Base-by-base conservation (phyloP, 2,329 filamentous ascomycete species). In the Ascosphaera apis region DNA sequence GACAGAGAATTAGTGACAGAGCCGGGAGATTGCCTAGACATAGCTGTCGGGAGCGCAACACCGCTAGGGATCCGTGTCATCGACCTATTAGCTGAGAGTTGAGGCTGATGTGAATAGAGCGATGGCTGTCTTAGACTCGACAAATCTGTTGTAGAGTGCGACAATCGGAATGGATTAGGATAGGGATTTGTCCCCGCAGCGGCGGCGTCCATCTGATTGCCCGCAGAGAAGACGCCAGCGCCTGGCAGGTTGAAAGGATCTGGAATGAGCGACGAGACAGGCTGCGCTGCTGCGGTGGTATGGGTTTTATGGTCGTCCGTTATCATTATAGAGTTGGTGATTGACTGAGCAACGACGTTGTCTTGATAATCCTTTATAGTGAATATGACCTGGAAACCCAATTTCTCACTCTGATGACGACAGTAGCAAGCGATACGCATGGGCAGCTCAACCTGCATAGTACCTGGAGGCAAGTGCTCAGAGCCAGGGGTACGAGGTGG, bases 381-480 rank as follows among this genome's bases (percentile, higher is more conserved):
- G 55, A 95, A 91, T 42, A 98, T 91, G 47, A 95, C 83, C 47
- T 67, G 67, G 56, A 93, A 98, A 1, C 86, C 86, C 44, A 76
- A 63, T 59, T 95, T 95, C 57, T 95, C 88, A 40, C 77, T 73
- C 47, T 95, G 86, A 51, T 98, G 86, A 15, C 86, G 73, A 56
- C 86, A 95, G 56, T 95, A 98, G 53, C 86, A 98, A 16, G 84
- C 82, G 47, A 98, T 93, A 7, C 86, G 76, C 84, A 95, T 92
- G 0, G 82, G 83, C 2, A 81, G 72, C 44, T 84, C 76, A 15
- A 91, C 73, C 48, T 82, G 76, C 61, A 81, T 72, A 4, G 76
- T 69, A 35, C 70, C 72, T 33, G 64, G 62, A 32, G 62, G 58
- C 8, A 50, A 40, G 21, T 48, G 44, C 30, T 45, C 47, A 35